phyloP scores from a whole-genome alignment of 495 filamentous ascomycete species.

The Chlorociboria aeruginascens region DNA sequence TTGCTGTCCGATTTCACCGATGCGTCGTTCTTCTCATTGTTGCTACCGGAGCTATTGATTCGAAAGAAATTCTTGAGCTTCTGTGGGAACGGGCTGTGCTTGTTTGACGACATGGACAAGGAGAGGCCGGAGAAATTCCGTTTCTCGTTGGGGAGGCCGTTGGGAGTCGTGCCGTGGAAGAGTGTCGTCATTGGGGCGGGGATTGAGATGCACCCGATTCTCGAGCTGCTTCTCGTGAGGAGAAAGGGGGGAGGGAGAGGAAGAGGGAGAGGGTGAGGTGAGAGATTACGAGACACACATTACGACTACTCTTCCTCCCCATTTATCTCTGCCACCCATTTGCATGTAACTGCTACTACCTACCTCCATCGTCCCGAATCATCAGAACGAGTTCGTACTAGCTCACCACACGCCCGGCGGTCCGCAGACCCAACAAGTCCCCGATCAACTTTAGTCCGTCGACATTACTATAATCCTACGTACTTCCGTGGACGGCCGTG shows the following conservation, averaged over 20 bases:
- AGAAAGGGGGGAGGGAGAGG: neutral
- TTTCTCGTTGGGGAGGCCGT: conserved; percentile 18
- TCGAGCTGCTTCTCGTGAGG: conserved; percentile 16
- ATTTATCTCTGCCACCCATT: no score
- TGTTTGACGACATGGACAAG: conserved; percentile 18
- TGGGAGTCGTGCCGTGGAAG: conserved; percentile 16
- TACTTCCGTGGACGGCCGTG: no score
- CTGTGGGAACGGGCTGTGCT: conserved; percentile 50
- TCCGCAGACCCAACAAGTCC: no score
- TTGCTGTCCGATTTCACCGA: conserved; percentile 39
- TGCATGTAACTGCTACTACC: no score
- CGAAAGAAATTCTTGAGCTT: conserved; percentile 97
- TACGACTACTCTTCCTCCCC: no score
- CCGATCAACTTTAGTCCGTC: no score
- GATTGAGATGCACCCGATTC: conserved; percentile 9
- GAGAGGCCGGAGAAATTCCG: conserved; percentile 17
- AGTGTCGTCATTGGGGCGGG: conserved; percentile 17
- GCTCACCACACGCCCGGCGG: no score
- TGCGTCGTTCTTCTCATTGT: conserved; percentile 25
- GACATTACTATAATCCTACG: no score
- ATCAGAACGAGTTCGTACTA: no score
- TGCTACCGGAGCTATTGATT: conserved; percentile 62
- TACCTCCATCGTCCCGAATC: no score
- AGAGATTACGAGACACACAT: no score
- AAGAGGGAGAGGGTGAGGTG: neutral